Conservation (phyloP, 1,284 basidiomycete genomes). For the Cerioporus squamosus region DNA sequence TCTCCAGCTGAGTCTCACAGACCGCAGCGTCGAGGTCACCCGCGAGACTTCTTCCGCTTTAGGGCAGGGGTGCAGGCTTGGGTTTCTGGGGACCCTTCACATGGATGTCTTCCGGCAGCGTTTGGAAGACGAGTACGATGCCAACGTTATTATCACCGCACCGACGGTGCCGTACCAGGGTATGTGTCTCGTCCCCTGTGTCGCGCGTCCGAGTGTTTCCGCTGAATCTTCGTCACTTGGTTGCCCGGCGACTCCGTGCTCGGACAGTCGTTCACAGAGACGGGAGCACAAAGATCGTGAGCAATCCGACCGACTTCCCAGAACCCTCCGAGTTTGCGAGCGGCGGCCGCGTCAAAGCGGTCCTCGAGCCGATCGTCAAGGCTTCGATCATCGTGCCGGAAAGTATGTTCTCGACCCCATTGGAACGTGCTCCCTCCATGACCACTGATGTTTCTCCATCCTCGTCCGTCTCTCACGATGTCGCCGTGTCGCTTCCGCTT, state of each 20-base stretch:
- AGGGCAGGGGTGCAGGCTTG: slow-evolving; percentile 94
- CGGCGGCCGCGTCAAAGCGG: slow-evolving; percentile 64
- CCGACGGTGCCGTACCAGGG: slow-evolving; percentile 94
- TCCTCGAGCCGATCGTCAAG: slow-evolving; percentile 89
- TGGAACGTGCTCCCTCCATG: neutral
- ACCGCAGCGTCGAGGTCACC: slow-evolving; percentile 90
- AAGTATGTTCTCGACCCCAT: slow-evolving; percentile 49
- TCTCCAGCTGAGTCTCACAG: slow-evolving; percentile 79
- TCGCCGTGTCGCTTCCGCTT: neutral
- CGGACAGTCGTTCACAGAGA: slow-evolving; percentile 74
- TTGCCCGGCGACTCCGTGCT: slow-evolving; percentile 1
- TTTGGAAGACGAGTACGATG: slow-evolving; percentile 95
- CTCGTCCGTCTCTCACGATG: neutral
- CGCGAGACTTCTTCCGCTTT: slow-evolving; percentile 93
- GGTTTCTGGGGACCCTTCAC: slow-evolving; percentile 95
- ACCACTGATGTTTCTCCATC: neutral
- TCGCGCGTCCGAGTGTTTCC: slow-evolving; percentile 11
- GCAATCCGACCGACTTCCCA: slow-evolving; percentile 94
- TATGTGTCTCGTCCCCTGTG: slow-evolving; percentile 37
- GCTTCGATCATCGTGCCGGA: slow-evolving; percentile 94
- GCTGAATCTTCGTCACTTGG: slow-evolving; percentile 8
- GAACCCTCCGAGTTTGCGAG: slow-evolving; percentile 65
- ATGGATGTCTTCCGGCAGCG: slow-evolving; percentile 98
- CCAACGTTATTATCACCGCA: slow-evolving; percentile 88
- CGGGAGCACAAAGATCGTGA: slow-evolving; percentile 67